A percentile compares a stretch with the other conserved stretches of the same genome.
These are phyloP conservation scores for Cystofilobasidium capitatum DNA, from an alignment of 768 basidiomycete genomes.

Conservation along the genomic window DNA sequence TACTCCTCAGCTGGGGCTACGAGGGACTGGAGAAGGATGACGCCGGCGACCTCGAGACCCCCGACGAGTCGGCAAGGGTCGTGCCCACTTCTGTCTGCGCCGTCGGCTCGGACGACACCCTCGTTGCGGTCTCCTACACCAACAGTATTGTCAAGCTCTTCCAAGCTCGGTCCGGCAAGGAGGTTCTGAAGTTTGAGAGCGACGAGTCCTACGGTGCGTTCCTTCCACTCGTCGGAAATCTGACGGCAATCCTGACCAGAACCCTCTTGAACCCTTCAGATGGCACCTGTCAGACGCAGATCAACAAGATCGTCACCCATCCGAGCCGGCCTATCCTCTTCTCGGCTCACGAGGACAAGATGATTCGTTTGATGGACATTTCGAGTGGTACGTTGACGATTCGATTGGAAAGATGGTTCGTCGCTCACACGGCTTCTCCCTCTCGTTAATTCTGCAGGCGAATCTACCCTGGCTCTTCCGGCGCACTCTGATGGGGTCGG, in stretches of 20 bases:
- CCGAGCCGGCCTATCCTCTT: conserved; percentile 80
- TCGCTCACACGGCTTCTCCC: background rate
- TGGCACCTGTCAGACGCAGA: conserved; percentile 63
- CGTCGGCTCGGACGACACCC: conserved; percentile 69
- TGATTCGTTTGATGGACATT: conserved; percentile 80
- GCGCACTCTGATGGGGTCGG: conserved; percentile 89
- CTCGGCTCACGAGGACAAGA: conserved; percentile 87
- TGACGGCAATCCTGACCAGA: background rate
- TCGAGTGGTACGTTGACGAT: conserved; percentile 47
- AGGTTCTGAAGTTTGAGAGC: conserved; percentile 51
- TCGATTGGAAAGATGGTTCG: background rate
- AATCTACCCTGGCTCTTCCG: conserved; percentile 79
- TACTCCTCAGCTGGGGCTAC: conserved; percentile 73
- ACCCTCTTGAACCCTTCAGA: conserved; percentile 43
- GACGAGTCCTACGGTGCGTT: conserved; percentile 37
- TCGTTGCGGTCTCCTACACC: conserved; percentile 81
- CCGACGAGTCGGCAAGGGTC: conserved; percentile 6
- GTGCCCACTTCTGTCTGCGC: conserved; percentile 78
- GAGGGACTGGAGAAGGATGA: conserved; percentile 53
- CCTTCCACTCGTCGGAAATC: background rate
- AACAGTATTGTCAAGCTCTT: conserved; percentile 84
- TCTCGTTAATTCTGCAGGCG: conserved; percentile 44
- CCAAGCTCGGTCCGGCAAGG: conserved; percentile 79
- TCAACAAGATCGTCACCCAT: conserved; percentile 79
- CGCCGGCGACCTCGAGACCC: conserved; percentile 42